These are phyloP conservation scores for Canariomyces notabilis DNA, from an alignment of 2,329 filamentous ascomycete species.

Conservation along the genomic window DNA sequence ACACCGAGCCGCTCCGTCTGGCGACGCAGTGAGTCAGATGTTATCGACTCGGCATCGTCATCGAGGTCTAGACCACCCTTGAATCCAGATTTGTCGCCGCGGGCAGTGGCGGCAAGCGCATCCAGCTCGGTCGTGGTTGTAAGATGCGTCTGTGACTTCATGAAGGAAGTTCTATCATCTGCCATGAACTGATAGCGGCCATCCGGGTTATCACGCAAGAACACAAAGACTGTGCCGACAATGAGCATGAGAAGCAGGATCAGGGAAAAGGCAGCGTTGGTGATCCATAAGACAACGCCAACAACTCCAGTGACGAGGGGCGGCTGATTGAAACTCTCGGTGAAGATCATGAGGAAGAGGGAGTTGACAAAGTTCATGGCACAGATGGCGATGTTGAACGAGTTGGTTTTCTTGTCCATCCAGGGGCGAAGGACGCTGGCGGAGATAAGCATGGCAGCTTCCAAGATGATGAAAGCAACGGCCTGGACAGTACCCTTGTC, in stretches of 20 bases:
- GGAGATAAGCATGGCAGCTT: constrained; percentile 70
- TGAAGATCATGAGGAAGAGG: constrained; percentile 85
- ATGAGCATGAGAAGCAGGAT: constrained; percentile 80
- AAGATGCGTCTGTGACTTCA: constrained; percentile 88
- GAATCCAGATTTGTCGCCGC: constrained; percentile 67
- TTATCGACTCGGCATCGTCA: constrained; percentile 66
- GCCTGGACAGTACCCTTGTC: constrained; percentile 67
- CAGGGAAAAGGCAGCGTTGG: constrained; percentile 78
- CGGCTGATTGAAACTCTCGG: constrained; percentile 78
- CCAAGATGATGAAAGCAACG: constrained; percentile 75
- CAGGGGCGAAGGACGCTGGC: constrained; percentile 81
- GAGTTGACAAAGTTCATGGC: constrained; percentile 87
- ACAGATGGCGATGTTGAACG: constrained; percentile 90
- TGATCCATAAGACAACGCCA: constrained; percentile 82
- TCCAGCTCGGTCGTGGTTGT: constrained; percentile 77
- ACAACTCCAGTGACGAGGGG: constrained; percentile 79
- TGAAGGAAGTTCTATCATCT: constrained; percentile 92
- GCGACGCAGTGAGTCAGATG: constrained; percentile 50
- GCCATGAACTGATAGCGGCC: constrained; percentile 94
- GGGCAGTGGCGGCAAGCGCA: constrained; percentile 80
- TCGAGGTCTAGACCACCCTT: constrained; percentile 60
- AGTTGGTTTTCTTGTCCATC: constrained; percentile 99
- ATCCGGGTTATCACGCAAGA: constrained; percentile 90
- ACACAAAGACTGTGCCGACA: constrained; percentile 58
- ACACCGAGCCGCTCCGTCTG: constrained; percentile 31